phyloP scores from a whole-genome alignment of 371 early-diverging fungal genomes.

The Mucor mucedo region DNA sequence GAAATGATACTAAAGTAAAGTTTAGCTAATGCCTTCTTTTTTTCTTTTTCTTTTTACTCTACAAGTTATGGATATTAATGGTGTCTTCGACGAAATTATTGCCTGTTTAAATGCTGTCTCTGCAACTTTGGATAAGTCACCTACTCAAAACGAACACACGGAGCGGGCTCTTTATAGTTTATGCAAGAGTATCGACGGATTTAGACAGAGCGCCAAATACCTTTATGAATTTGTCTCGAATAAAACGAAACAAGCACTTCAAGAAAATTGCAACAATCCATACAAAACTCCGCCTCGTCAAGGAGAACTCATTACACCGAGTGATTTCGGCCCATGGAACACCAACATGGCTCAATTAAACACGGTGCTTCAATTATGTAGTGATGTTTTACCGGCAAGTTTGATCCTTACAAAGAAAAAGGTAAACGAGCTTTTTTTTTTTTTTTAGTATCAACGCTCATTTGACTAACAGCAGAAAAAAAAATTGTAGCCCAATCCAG shows the following conservation, averaged over 20 bases:
- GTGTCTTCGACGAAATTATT: conserved; percentile 28
- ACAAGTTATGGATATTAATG: conserved; percentile 32
- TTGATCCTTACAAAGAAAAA: neutral
- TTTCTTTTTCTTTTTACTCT: neutral
- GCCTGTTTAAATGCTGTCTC: conserved; percentile 20
- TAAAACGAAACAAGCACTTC: conserved; percentile 20
- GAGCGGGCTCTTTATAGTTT: conserved; percentile 32
- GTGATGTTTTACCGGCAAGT: conserved; percentile 14
- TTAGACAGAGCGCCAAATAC: conserved; percentile 27
- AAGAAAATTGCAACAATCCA: conserved; percentile 11
- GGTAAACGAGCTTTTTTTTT: no score
- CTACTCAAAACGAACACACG: conserved; percentile 13
- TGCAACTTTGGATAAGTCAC: neutral
- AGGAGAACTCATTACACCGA: conserved; percentile 16
- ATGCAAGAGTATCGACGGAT: conserved; percentile 34
- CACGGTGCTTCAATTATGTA: conserved; percentile 21
- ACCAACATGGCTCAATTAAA: conserved; percentile 10
- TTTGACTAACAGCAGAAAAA: no score
- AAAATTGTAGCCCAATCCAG: neutral
- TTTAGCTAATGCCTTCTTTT: neutral
- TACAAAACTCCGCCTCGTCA: conserved; percentile 30
- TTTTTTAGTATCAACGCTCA: no score
- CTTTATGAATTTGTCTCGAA: conserved; percentile 23
- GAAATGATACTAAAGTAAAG: neutral
- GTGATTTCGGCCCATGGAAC: conserved; percentile 27